Base-by-base conservation (phyloP, 371 early-diverging fungal species). In the Lichtheimia hyalospora region DNA sequence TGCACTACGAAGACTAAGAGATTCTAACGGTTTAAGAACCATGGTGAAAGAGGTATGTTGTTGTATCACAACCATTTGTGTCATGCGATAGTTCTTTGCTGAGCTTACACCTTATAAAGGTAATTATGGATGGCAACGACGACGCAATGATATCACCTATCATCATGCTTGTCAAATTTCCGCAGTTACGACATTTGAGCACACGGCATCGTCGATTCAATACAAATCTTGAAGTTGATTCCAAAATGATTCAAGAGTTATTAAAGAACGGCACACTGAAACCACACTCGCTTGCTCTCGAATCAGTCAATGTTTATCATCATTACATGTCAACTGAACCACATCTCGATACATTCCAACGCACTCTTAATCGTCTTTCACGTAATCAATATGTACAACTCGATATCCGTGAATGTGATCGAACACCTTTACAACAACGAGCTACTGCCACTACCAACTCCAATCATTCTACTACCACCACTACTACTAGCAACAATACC, bases 81-180 rank as follows among this genome's bases (percentile, higher is more conserved):
- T 34, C 34, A 34, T 34, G 8, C 21, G 13, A 34, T 48, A 0
- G 18, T n/a, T n/a, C n/a, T n/a, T 49, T 57, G 27, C 15, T 20
- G 48, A 52, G 51, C 18, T 51, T 20, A 34, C 18, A 15, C 15
- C 3, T n/a, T 5, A 39, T n/a, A 5, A 43, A 75, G 75, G 71
- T 73, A 5, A 42, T 62, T 0, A 77, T 80, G 80, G 80, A 80
- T 25, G 64, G 64, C 13, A 66, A 57, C 23, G 80, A 80, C 21
- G 73, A 77, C 59, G 52, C 73, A 2, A 67, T 69, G 51, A 59
- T 74, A 21, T 74, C 77, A 10, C 77, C 68, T 10, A 59, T 80
- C 15, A 67, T 80, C 14, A 77, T 80, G 80, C 49, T 80, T 3
- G 69, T 73, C 50, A 80, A 80, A 27, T 80, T 80, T 27, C 77